phyloP scores from a whole-genome alignment of 2,329 filamentous ascomycete species.

The Remersonia thermophila region DNA sequence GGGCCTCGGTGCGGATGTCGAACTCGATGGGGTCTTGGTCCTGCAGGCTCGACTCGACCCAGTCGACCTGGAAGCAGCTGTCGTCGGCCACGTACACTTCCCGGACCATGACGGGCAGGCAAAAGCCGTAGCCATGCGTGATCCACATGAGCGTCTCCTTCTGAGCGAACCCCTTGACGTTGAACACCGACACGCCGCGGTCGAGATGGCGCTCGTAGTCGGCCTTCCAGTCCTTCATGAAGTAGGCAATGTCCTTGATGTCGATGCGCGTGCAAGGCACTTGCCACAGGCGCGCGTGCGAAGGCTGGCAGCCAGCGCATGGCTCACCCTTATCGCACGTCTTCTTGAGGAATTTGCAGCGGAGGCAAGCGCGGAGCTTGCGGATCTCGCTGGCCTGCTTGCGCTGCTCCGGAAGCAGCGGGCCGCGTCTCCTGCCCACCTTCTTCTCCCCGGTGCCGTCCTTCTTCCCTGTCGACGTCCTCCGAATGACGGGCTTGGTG shows the following conservation, averaged over 20 bases:
- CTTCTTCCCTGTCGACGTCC: slow-evolving; percentile 64
- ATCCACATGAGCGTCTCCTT: slow-evolving; percentile 72
- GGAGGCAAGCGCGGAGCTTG: slow-evolving; percentile 83
- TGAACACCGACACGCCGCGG: slow-evolving; percentile 79
- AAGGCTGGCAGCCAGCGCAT: slow-evolving; percentile 88
- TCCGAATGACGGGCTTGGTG: slow-evolving; percentile 73
- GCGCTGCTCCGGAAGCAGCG: slow-evolving; percentile 81
- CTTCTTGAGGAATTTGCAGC: slow-evolving; percentile 98
- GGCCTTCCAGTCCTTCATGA: slow-evolving; percentile 99
- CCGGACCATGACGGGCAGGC: slow-evolving; percentile 81
- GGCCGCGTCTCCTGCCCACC: slow-evolving; percentile 79
- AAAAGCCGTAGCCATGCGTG: slow-evolving; percentile 90
- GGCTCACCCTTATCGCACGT: slow-evolving; percentile 97
- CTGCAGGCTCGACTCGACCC: slow-evolving; percentile 66
- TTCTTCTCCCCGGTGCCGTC: slow-evolving; percentile 76
- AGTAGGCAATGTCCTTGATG: slow-evolving; percentile 96
- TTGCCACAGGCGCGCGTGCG: slow-evolving; percentile 91
- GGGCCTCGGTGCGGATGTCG: slow-evolving; percentile 74
- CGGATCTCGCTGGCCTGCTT: slow-evolving; percentile 96
- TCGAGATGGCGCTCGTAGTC: slow-evolving; percentile 87
- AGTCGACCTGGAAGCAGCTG: slow-evolving; percentile 85
- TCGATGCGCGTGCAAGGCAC: slow-evolving; percentile 96
- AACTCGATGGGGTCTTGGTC: slow-evolving; percentile 66
- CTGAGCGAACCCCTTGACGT: slow-evolving; percentile 73
- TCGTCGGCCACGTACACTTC: slow-evolving; percentile 89